These are phyloP conservation scores for Aspergillus udagawae DNA, from an alignment of 2,329 filamentous ascomycete genomes.

Conservation along the genomic window DNA sequence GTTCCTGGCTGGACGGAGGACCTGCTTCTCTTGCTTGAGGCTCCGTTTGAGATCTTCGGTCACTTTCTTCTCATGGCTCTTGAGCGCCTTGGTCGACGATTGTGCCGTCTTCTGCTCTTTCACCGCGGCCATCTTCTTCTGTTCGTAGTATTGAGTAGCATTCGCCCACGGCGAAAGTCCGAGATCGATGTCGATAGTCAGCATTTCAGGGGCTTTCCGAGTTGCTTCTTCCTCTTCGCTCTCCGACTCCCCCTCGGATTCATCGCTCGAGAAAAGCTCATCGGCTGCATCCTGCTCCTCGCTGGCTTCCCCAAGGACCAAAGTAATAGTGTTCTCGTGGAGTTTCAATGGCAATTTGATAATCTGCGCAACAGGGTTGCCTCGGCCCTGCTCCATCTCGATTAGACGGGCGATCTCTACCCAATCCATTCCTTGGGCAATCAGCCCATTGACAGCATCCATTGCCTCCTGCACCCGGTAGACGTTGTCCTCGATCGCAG, in stretches of 20 bases:
- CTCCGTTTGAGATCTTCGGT: conserved; percentile 78
- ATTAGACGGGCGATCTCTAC: conserved; percentile 83
- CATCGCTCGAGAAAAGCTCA: conserved; percentile 58
- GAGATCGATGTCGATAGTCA: conserved; percentile 82
- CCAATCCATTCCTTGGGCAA: conserved; percentile 97
- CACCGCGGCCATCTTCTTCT: conserved; percentile 75
- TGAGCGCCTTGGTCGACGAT: conserved; percentile 77
- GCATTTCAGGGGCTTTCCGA: conserved; percentile 34
- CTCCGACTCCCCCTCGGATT: conserved; percentile 48
- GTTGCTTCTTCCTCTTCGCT: conserved; percentile 22
- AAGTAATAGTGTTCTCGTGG: conserved; percentile 80
- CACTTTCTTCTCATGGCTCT: conserved; percentile 87
- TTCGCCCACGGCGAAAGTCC: conserved; percentile 81
- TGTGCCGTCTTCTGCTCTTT: conserved; percentile 85
- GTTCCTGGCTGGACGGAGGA: conserved; percentile 76
- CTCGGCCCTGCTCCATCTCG: conserved; percentile 74
- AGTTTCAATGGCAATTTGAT: conserved; percentile 86
- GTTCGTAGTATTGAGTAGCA: conserved; percentile 85
- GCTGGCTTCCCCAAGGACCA: conserved; percentile 70
- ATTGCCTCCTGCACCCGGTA: conserved; percentile 90
- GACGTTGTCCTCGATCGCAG: conserved; percentile 83
- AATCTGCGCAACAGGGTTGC: conserved; percentile 80
- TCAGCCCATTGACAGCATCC: conserved; percentile 85
- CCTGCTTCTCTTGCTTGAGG: conserved; percentile 85
- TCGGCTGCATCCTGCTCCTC: conserved; percentile 63